Conservation (phyloP, 495 filamentous ascomycete species). For the Neurospora sp. region DNA sequence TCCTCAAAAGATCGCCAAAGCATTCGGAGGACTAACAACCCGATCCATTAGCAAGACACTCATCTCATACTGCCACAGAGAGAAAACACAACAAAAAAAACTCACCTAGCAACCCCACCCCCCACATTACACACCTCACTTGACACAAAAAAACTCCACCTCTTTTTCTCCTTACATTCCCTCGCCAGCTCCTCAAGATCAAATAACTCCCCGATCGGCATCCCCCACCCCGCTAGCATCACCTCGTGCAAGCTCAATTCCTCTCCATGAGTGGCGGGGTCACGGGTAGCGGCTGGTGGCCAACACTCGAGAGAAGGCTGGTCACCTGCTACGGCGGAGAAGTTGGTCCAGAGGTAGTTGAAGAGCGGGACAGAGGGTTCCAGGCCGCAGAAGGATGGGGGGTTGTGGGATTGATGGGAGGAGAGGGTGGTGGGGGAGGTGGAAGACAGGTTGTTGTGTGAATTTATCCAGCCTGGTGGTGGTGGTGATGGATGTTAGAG, state of each 20-base stretch:
- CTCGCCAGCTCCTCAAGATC: slow-evolving; percentile 33
- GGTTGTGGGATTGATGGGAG: slow-evolving; percentile 18
- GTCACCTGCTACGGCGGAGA: slow-evolving; percentile 44
- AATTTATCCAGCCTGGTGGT: slow-evolving; percentile 26
- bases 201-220: slow-evolving; percentile 41
- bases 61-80: background rate
- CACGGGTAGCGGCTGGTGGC: slow-evolving; percentile 11
- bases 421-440: slow-evolving; percentile 21
- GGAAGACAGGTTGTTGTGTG: slow-evolving; percentile 9
- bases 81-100: background rate
- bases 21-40: slow-evolving; percentile 31
- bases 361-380: background rate
- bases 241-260: slow-evolving; percentile 30
- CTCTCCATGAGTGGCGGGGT: background rate
- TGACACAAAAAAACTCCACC: slow-evolving; percentile 37
- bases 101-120: slow-evolving; percentile 33
- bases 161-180: slow-evolving; percentile 17
- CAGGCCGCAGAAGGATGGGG: slow-evolving; percentile 38
- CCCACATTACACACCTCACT: slow-evolving; percentile 39
- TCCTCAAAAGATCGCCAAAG: slow-evolving; percentile 18
- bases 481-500: too few relatives aligned
- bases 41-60: background rate
- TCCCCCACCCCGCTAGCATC: slow-evolving; percentile 38
- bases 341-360: slow-evolving; percentile 33
- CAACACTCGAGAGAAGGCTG: slow-evolving; percentile 39